Conservation (phyloP, 192 early-diverging fungal genomes). For the Coemansia sp. region DNA sequence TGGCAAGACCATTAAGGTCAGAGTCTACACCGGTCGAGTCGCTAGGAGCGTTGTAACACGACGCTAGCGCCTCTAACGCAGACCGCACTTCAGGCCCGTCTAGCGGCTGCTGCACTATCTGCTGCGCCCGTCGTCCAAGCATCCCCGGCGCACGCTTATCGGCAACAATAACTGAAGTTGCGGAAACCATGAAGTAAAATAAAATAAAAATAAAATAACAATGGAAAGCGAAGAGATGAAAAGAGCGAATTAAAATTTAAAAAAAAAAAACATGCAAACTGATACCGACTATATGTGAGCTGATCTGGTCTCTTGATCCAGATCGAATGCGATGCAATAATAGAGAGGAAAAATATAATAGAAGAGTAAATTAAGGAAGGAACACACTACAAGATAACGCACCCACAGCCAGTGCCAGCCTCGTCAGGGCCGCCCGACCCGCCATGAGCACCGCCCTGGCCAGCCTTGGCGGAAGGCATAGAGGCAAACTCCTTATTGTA, state of each 20-base stretch:
- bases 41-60: slow-evolving; percentile 13
- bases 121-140: slow-evolving; percentile 40
- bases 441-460: slow-evolving; percentile 3
- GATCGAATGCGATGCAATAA: neutral
- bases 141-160: slow-evolving; percentile 24
- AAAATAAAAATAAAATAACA: neutral
- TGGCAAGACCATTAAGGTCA: neutral
- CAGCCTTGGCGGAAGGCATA: slow-evolving; percentile 37
- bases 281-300: neutral
- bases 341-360: neutral
- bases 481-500: slow-evolving; percentile 72
- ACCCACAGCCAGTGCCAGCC: slow-evolving; percentile 59
- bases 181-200: neutral
- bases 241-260: neutral
- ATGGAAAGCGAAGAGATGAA: neutral
- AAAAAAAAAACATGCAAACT: neutral
- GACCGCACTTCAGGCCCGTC: slow-evolving; percentile 26
- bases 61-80: slow-evolving; percentile 29
- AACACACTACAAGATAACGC: slow-evolving; percentile 59
- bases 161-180: neutral
- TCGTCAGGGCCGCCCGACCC: slow-evolving; percentile 48
- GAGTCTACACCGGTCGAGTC: neutral
- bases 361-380: neutral
- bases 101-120: slow-evolving; percentile 32
- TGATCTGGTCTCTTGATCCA: neutral